These are phyloP conservation scores for Trametes cinnabarina DNA, from an alignment of 768 basidiomycete genomes.

Conservation along the genomic window DNA sequence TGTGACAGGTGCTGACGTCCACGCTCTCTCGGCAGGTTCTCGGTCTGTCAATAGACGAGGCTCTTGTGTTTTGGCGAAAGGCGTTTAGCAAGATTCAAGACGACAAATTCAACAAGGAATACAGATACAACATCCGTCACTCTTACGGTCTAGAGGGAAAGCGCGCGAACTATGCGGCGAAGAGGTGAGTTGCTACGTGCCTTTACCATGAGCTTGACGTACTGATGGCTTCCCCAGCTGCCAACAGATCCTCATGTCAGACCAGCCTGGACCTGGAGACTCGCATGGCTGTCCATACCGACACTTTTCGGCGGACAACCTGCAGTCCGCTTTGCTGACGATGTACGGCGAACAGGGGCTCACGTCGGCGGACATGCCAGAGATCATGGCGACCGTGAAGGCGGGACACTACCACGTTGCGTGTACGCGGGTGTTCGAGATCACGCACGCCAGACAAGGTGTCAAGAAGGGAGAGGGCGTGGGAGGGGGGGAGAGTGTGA, in stretches of 20 bases:
- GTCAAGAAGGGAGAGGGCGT: constrained; percentile 90
- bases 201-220: not conserved
- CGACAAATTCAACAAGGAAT: constrained; percentile 96
- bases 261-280: constrained; percentile 66
- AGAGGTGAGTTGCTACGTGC: constrained; percentile 52
- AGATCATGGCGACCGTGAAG: constrained; percentile 80
- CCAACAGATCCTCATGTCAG: constrained; percentile 73
- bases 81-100: constrained; percentile 80
- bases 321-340: constrained; percentile 72
- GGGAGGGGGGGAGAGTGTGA: constrained; percentile 81
- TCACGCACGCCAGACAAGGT: constrained; percentile 71
- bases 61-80: constrained; percentile 88
- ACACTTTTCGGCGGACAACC: constrained; percentile 80
- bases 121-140: constrained; percentile 97
- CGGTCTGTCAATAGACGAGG: constrained; percentile 92
- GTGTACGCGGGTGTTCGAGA: constrained; percentile 95
- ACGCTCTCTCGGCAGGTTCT: constrained; percentile 57
- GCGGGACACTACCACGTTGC: constrained; percentile 88
- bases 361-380: constrained; percentile 67
- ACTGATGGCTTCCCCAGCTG: constrained; percentile 53
- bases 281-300: constrained; percentile 92
- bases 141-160: constrained; percentile 93
- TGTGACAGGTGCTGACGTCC: not conserved
- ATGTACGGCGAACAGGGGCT: constrained; percentile 65
- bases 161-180: constrained; percentile 91